Conservation (phyloP, 148 eudicot genomes). For the Spergularia marina region DNA sequence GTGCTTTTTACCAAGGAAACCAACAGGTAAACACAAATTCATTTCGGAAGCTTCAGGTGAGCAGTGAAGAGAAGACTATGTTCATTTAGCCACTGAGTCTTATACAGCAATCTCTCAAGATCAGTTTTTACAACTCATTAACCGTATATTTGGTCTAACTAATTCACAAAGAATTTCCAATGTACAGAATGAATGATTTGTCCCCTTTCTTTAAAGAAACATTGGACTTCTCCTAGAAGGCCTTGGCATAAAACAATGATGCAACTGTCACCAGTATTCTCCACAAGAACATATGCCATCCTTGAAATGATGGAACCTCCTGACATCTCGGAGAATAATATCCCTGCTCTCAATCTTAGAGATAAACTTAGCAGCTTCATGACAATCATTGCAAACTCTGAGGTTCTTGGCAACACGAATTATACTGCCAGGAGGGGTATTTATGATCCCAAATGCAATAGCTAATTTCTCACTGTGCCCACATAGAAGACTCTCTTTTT, state of each 20-base stretch:
- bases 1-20: neutral
- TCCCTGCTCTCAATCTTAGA: conserved; percentile 53
- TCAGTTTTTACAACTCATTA: neutral
- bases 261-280: conserved; percentile 48
- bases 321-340: conserved; percentile 52
- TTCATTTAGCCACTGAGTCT: neutral
- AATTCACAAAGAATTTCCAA: neutral
- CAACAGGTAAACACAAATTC: neutral
- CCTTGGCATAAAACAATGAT: neutral
- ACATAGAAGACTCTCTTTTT: conserved; percentile 51
- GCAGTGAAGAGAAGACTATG: neutral
- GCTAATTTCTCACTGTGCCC: conserved; percentile 64
- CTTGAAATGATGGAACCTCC: conserved; percentile 63
- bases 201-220: neutral
- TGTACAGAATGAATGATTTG: conserved; percentile 9
- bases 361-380: conserved; percentile 52
- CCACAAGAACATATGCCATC: conserved; percentile 55
- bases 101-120: conserved; percentile 2
- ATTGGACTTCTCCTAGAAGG: neutral
- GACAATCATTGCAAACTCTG: conserved; percentile 64
- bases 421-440: conserved; percentile 48
- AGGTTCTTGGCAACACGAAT: conserved; percentile 66
- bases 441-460: conserved; percentile 54
- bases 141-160: neutral
- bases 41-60: conserved; percentile 1